phyloP scores from a whole-genome alignment of 768 basidiomycete genomes.

The Collybiopsis confluens region DNA sequence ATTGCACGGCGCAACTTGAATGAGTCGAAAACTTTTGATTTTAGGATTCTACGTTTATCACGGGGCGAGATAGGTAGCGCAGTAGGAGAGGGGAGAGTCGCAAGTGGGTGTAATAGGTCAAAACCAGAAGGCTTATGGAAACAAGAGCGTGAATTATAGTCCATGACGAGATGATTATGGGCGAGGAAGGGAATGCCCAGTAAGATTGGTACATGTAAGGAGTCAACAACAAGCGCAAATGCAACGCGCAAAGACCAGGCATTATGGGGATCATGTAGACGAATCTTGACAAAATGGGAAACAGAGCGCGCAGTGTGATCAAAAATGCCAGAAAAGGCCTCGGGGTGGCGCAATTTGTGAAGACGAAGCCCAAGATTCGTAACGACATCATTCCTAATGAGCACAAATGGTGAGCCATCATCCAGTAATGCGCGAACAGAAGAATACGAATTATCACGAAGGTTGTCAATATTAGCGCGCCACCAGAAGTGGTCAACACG shows the following conservation, averaged over 20 bases:
- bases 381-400: constrained; percentile 24
- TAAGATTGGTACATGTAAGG: constrained; percentile 17
- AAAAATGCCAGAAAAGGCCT: not conserved
- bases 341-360: not conserved
- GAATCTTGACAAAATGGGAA: not conserved
- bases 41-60: not conserved
- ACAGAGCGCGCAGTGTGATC: not conserved
- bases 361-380: constrained; percentile 15
- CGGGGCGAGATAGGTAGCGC: not conserved
- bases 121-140: constrained; percentile 13
- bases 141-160: constrained; percentile 16
- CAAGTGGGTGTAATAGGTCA: constrained; percentile 1
- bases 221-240: not conserved
- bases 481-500: too few relatives aligned
- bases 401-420: constrained; percentile 23
- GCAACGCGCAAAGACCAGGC: too few relatives aligned
- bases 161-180: constrained; percentile 28
- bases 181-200: constrained; percentile 29
- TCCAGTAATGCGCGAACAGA: constrained; percentile 20
- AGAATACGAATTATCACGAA: too few relatives aligned
- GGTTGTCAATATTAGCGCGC: too few relatives aligned
- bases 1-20: too few relatives aligned
- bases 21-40: too few relatives aligned
- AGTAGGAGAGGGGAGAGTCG: not conserved
- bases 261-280: not conserved